A percentile compares a stretch with the other conserved stretches of the same genome.
Evolutionary conservation across 768 basidiomycete genomes (phyloP).

Genomic region (Rhizopogon sp.): DNA sequence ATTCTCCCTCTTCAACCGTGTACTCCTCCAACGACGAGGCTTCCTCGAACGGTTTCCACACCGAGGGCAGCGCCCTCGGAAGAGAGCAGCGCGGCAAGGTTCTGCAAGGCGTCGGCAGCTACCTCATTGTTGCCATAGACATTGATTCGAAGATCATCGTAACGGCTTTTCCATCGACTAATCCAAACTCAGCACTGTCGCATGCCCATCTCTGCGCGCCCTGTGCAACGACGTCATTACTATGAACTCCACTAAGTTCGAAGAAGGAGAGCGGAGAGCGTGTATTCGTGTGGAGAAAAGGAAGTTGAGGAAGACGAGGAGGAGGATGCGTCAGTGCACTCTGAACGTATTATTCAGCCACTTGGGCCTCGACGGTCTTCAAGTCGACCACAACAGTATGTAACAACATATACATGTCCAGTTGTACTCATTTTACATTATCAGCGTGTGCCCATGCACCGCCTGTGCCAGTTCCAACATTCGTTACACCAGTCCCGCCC

Average conservation of each 20-base stretch:
- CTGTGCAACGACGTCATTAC: conserved; percentile 85
- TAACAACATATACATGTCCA: background rate
- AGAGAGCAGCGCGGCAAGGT: conserved; percentile 66
- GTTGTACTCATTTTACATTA: conserved; percentile 1
- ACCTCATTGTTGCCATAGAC: conserved; percentile 91
- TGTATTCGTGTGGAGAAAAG: conserved; percentile 45
- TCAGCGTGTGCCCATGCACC: conserved; percentile 22
- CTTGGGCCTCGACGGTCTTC: too few species aligned
- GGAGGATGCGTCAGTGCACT: too few species aligned
- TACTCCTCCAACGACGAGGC: conserved; percentile 40
- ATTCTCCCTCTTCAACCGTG: conserved; percentile 24
- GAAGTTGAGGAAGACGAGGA: too few species aligned
- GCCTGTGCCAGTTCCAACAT: conserved; percentile 23
- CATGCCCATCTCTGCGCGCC: conserved; percentile 54
- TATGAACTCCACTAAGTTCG: conserved; percentile 93
- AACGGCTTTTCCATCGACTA: conserved; percentile 90
- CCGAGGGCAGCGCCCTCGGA: conserved; percentile 19
- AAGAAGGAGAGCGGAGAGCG: conserved; percentile 59
- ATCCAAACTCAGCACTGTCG: conserved; percentile 54
- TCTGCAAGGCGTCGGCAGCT: conserved; percentile 88
- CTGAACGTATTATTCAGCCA: too few species aligned
- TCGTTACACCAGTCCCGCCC: conserved; percentile 9
- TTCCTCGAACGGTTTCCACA: conserved; percentile 17
- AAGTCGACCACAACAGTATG: too few species aligned
- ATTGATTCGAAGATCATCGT: conserved; percentile 26